Evolutionary conservation across 495 filamentous ascomycete genomes (phyloP).

Genomic region (Talaromyces thailandensis): DNA sequence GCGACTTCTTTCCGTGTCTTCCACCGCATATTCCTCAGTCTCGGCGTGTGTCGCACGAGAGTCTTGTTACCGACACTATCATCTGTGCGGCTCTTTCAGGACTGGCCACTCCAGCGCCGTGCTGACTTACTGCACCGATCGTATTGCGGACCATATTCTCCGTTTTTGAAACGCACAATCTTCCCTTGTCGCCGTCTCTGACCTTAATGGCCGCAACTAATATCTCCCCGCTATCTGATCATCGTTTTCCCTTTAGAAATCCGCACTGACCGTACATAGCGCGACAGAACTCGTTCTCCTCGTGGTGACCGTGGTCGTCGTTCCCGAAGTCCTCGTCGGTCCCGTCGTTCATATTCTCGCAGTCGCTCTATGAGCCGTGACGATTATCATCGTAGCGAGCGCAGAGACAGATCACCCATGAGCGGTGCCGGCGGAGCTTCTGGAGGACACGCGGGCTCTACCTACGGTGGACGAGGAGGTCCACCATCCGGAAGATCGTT

Average conservation of each 20-base stretch:
- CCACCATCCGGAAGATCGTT: conserved; percentile 60
- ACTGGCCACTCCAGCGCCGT: background rate
- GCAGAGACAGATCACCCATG: conserved; percentile 78
- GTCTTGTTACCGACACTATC: background rate
- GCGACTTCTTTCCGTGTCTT: conserved; percentile 6
- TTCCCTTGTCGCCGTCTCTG: background rate
- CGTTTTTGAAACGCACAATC: background rate
- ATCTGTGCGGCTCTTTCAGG: background rate
- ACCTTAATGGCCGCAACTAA: background rate
- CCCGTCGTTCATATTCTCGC: conserved; percentile 84
- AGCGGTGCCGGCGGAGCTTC: conserved; percentile 60
- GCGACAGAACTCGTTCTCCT: conserved; percentile 90
- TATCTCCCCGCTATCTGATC: conserved; percentile 10
- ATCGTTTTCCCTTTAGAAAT: conserved; percentile 17
- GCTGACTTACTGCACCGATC: background rate
- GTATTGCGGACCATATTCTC: conserved; percentile 7
- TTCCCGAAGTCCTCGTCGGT: conserved; percentile 65
- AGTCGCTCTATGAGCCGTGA: conserved; percentile 88
- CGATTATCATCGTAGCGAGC: conserved; percentile 75
- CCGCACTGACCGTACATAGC: conserved; percentile 50
- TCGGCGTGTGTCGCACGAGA: background rate
- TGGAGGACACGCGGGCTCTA: conserved; percentile 56
- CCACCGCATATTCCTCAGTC: conserved; percentile 9
- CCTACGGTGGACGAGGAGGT: conserved; percentile 47
- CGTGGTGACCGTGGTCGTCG: conserved; percentile 51